phyloP scores from a whole-genome alignment of 345 rosid genomes.

The Hypericum androsaemum region DNA sequence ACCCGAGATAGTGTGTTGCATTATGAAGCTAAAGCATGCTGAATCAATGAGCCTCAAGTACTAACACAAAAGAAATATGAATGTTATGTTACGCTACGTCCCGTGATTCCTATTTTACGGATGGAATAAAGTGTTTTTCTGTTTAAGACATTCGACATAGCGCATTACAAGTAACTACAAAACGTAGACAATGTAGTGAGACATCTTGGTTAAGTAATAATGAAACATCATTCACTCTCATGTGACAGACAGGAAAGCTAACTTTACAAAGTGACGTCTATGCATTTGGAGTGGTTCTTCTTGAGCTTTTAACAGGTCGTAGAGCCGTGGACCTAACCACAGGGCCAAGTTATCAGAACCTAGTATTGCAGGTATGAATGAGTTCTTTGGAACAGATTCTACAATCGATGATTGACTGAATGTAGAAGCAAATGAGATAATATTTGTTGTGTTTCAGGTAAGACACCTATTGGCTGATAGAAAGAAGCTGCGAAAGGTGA shows the following conservation, averaged over 20 bases:
- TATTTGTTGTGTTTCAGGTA: slow-evolving; percentile 47
- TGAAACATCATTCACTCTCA: slow-evolving; percentile 1
- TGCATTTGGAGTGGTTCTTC: slow-evolving; percentile 93
- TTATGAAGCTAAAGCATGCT: too few relatives aligned
- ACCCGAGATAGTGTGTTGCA: too few relatives aligned
- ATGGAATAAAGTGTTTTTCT: too few relatives aligned
- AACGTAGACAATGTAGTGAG: too few relatives aligned
- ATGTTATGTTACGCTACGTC: too few relatives aligned
- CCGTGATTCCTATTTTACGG: too few relatives aligned
- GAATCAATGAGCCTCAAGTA: too few relatives aligned
- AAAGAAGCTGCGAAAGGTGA: slow-evolving; percentile 68
- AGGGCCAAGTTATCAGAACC: slow-evolving; percentile 81
- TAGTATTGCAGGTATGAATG: slow-evolving; percentile 69
- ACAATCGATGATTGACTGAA: background rate
- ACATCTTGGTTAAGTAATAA: background rate
- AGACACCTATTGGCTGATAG: slow-evolving; percentile 63
- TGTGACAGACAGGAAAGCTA: slow-evolving; percentile 80
- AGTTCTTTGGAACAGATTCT: background rate
- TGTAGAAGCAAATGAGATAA: slow-evolving; percentile 11
- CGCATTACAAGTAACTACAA: too few relatives aligned
- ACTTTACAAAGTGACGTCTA: slow-evolving; percentile 93
- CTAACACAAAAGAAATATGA: too few relatives aligned
- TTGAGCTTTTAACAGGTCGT: slow-evolving; percentile 91
- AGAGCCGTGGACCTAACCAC: slow-evolving; percentile 86
- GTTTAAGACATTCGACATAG: too few relatives aligned